A percentile compares a stretch with the other conserved stretches of the same genome.
These are phyloP conservation scores for Fusarium odoratissimum DNA, from an alignment of 2,329 filamentous ascomycete species.

Conservation along the genomic window DNA sequence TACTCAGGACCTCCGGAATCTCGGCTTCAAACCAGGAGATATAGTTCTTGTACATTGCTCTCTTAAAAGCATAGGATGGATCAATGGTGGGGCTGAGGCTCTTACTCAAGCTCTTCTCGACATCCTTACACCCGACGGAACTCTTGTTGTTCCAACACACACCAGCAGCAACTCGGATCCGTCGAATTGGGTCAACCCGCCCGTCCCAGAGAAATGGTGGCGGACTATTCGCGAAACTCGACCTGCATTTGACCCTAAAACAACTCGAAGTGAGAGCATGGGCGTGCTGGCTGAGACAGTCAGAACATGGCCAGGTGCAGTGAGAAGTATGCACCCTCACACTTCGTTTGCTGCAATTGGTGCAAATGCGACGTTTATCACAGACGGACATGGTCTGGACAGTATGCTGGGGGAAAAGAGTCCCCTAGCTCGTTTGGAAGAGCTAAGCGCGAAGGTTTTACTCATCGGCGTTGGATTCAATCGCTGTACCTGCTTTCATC, in stretches of 20 bases:
- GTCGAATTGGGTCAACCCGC: background rate
- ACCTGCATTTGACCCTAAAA: background rate
- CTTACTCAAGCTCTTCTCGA: background rate
- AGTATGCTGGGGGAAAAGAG: constrained; percentile 5
- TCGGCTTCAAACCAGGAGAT: background rate
- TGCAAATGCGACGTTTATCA: background rate
- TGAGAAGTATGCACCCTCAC: constrained; percentile 1
- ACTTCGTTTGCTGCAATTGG: constrained; percentile 7
- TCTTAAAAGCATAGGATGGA: background rate
- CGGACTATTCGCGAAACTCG: background rate
- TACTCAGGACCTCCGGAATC: background rate
- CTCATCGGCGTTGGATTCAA: background rate
- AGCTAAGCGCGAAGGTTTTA: background rate
- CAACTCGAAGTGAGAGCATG: background rate
- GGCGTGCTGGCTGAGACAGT: background rate
- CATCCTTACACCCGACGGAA: background rate
- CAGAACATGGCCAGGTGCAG: constrained; percentile 1
- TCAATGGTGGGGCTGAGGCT: constrained; percentile 5
- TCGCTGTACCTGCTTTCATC: constrained; percentile 10
- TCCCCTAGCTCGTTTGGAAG: background rate
- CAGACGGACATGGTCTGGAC: background rate
- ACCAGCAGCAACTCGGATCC: constrained; percentile 14
- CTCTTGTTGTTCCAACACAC: background rate
- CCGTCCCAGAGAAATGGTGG: constrained; percentile 3
- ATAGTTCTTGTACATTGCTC: background rate